Base-by-base conservation (phyloP, 2,329 filamentous ascomycete genomes). In the Ophiostoma sp. region DNA sequence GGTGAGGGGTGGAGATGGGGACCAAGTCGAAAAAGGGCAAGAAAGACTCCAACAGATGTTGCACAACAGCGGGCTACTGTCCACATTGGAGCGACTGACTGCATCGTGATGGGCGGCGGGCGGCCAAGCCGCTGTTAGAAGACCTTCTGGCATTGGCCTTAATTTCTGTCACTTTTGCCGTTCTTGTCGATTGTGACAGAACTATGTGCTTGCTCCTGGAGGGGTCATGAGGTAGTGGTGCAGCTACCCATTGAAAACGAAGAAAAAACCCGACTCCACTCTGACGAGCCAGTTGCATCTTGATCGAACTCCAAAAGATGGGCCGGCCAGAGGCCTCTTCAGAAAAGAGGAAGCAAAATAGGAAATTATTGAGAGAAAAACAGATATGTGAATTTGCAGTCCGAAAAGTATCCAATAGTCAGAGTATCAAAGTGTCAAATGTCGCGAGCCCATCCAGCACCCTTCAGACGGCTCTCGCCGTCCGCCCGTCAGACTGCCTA, bases 401-500 rank as follows among this genome's bases (percentile, higher is more conserved):
- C 64, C 48, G 31, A n/a, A 12, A 63, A 39, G 9, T 3, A 36
- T 15, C 59, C 59, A 39, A 42, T 39, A 55, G 5, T 4, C 7
- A 25, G n/a, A 22, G n/a, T 22, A 22, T 11, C 3, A 50, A 12
- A 19, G 22, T 50, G 15, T 50, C 63, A 36, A 28, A 33, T 22
- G n/a, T n/a, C n/a, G n/a, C n/a, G n/a, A n/a, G n/a, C n/a, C n/a
- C n/a, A n/a, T 3, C 8, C 33, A 9, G 5, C 68, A 6, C 11
- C 3, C 8, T 17, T n/a, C 4, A 59, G 28, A 25, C 22, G 55
- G 12, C 28, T 17, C 3, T 31, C 15, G 17, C 6, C 12, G 17
- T 57, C n/a, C 9, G 8, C 6, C 12, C 8, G 22, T 25, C 50
- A 19, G 50, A 3, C n/a, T 22, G 50, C 28, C 74, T 36, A 77